phyloP scores from a whole-genome alignment of 768 basidiomycete genomes.

The Lentinula guzmanii region DNA sequence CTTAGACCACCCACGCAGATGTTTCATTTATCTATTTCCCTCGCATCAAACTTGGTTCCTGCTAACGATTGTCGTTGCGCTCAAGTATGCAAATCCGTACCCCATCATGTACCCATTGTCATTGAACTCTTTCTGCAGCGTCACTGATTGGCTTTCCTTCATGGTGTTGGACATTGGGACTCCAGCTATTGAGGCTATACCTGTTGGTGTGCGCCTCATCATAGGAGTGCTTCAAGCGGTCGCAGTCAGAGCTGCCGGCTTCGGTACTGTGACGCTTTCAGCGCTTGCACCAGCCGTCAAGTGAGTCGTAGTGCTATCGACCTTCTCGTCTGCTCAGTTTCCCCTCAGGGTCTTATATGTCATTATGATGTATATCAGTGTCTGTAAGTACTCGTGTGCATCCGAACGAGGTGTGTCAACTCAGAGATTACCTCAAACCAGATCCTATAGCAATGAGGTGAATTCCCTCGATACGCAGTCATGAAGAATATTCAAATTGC shows the following conservation, averaged over 20 bases:
- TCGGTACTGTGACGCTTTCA: conserved; percentile 66
- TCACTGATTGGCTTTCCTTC: conserved; percentile 87
- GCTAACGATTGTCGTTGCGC: conserved; percentile 52
- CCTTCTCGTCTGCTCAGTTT: background rate
- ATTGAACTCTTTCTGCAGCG: conserved; percentile 27
- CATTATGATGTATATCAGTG: conserved; percentile 90
- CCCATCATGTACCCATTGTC: background rate
- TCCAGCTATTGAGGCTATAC: conserved; percentile 58
- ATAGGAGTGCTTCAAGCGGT: conserved; percentile 75
- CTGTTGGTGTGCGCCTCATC: conserved; percentile 62
- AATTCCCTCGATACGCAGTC: background rate
- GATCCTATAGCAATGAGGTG: conserved; percentile 82
- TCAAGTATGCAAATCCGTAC: conserved; percentile 51
- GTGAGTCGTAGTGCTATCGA: conserved; percentile 34
- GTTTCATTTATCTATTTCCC: conserved; percentile 87
- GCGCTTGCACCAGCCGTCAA: conserved; percentile 86
- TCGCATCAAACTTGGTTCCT: conserved; percentile 95
- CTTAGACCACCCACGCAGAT: conserved; percentile 90
- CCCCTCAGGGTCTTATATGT: conserved; percentile 69
- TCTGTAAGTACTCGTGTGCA: conserved; percentile 46
- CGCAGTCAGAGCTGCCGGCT: conserved; percentile 85
- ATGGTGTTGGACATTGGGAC: conserved; percentile 85
- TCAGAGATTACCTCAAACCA: conserved; percentile 16
- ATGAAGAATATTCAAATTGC: background rate
- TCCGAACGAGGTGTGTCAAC: background rate